A percentile compares a stretch with the other conserved stretches of the same genome.
phyloP scores from a whole-genome alignment of 768 basidiomycete species.

The Boletus reticuloceps region DNA sequence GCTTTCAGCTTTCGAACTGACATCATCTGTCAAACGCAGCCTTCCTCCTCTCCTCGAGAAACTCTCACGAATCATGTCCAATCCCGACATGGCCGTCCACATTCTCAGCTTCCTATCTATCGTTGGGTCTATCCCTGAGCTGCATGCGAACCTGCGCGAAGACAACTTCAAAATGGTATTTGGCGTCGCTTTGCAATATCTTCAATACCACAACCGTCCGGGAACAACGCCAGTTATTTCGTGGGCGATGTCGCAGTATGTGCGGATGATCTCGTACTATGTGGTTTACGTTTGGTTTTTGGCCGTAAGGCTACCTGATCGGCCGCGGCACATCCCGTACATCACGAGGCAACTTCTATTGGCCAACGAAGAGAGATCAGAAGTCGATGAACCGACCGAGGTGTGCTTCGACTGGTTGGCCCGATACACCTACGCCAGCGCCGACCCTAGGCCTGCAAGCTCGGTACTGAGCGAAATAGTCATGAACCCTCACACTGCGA shows the following conservation, averaged over 20 bases:
- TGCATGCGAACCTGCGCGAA: conserved; percentile 91
- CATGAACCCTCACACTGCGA: conserved; percentile 48
- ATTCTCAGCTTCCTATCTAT: conserved; percentile 90
- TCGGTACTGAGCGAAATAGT: conserved; percentile 80
- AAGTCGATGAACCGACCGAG: conserved; percentile 86
- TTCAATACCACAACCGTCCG: conserved; percentile 81
- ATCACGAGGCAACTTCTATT: conserved; percentile 84
- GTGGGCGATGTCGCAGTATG: conserved; percentile 88
- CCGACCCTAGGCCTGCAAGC: conserved; percentile 84
- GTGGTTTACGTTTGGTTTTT: conserved; percentile 96
- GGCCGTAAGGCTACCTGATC: conserved; percentile 76
- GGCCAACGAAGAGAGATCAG: conserved; percentile 72
- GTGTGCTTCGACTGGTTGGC: conserved; percentile 99
- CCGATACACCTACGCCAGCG: conserved; percentile 90
- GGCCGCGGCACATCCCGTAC: conserved; percentile 77
- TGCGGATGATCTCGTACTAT: conserved; percentile 85
- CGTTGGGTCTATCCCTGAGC: conserved; percentile 71
- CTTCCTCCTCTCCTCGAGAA: conserved; percentile 81
- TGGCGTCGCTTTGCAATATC: conserved; percentile 89
- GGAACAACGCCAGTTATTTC: conserved; percentile 60
- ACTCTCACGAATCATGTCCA: conserved; percentile 92
- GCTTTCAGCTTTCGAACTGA: conserved; percentile 84
- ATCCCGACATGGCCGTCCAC: conserved; percentile 90
- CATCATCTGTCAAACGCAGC: conserved; percentile 73
- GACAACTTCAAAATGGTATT: conserved; percentile 92